phyloP scores from a whole-genome alignment of 345 rosid species.

The Fremontodendron californicum region DNA sequence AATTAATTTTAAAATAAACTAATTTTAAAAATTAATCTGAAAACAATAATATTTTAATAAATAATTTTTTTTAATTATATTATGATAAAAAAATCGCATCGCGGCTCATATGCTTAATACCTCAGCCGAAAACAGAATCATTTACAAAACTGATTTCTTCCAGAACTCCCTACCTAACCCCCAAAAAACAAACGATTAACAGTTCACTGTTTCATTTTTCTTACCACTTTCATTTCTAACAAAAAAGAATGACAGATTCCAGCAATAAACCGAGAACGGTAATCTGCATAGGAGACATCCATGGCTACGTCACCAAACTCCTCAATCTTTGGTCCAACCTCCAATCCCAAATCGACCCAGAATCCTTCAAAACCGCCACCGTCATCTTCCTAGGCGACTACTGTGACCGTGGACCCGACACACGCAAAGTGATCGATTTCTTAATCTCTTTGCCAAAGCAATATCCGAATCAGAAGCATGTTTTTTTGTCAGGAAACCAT shows the following conservation, averaged over 20 bases:
- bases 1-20: too few species aligned
- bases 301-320: slow-evolving; percentile 63
- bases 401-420: slow-evolving; percentile 82
- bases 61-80: too few species aligned
- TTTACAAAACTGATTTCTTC: not conserved
- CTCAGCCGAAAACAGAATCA: too few species aligned
- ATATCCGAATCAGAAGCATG: slow-evolving; percentile 57
- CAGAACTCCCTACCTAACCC: not conserved
- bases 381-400: slow-evolving; percentile 85
- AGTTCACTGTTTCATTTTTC: not conserved
- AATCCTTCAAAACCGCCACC: slow-evolving; percentile 52
- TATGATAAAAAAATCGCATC: too few species aligned
- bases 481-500: slow-evolving; percentile 68
- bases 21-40: too few species aligned
- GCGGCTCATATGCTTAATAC: too few species aligned
- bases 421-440: slow-evolving; percentile 60
- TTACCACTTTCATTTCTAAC: not conserved
- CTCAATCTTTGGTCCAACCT: slow-evolving; percentile 69
- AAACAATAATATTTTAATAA: too few species aligned
- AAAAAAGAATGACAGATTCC: not conserved
- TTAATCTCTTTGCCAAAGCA: slow-evolving; percentile 42
- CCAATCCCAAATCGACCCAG: slow-evolving; percentile 34
- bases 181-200: not conserved
- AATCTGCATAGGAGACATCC: slow-evolving; percentile 78
- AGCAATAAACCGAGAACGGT: slow-evolving; percentile 40